Percentiles rank a stretch among this genome's conserved stretches.
These are phyloP conservation scores for Rubroboletus satanas DNA, from an alignment of 768 basidiomycete genomes.

Conservation along the genomic window DNA sequence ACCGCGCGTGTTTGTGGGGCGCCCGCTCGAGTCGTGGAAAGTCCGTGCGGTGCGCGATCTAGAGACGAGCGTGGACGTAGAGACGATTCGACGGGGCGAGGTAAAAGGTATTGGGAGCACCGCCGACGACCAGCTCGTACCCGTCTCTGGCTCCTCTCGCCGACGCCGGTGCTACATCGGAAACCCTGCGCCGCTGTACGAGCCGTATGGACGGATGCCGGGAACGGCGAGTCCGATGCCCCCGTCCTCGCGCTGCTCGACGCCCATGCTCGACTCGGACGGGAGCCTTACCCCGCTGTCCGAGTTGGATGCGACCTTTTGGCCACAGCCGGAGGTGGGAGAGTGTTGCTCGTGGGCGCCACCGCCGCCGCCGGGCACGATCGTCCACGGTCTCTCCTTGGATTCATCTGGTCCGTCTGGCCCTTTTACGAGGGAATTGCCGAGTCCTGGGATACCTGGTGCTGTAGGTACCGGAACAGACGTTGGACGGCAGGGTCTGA, in stretches of 20 bases:
- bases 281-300: conserved; percentile 9
- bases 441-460: not conserved
- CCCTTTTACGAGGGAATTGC: not conserved
- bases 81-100: not conserved
- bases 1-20: conserved; percentile 26
- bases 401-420: not conserved
- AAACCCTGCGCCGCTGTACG: conserved; percentile 9
- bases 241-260: conserved; percentile 6
- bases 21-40: conserved; percentile 22
- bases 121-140: not conserved
- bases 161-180: conserved; percentile 22
- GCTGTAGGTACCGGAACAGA: not conserved
- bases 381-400: not conserved
- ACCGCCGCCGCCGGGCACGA: not conserved
- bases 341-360: conserved; percentile 29
- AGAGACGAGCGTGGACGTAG: conserved; percentile 12
- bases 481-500: not conserved
- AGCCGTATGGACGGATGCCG: conserved; percentile 23
- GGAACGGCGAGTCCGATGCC: not conserved
- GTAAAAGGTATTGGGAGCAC: not conserved
- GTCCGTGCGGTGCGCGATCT: conserved; percentile 21
- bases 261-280: conserved; percentile 13
- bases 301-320: conserved; percentile 10
- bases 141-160: not conserved
- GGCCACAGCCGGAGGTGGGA: conserved; percentile 33